These are phyloP conservation scores for Talaromyces piceae DNA, from an alignment of 2,329 filamentous ascomycete genomes.

Conservation along the genomic window DNA sequence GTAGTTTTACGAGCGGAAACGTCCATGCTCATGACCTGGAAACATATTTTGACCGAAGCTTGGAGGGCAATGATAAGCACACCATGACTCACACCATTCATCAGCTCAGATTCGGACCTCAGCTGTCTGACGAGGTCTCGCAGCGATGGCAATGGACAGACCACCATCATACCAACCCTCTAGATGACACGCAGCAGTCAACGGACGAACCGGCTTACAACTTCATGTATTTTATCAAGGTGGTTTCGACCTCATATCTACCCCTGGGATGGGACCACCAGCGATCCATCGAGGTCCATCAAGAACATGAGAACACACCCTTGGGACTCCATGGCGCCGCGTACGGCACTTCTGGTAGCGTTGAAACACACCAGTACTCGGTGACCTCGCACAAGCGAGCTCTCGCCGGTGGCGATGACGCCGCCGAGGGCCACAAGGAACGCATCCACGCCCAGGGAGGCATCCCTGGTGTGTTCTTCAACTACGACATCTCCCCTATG, in stretches of 20 bases:
- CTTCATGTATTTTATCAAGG: conserved; percentile 99
- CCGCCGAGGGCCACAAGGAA: conserved; percentile 84
- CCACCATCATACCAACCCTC: conserved; percentile 77
- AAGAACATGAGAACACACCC: conserved; percentile 46
- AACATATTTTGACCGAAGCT: conserved; percentile 71
- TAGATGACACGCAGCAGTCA: conserved; percentile 70
- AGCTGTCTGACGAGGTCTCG: conserved; percentile 66
- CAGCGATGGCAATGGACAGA: conserved; percentile 67
- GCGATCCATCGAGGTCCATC: conserved; percentile 31
- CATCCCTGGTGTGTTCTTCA: conserved; percentile 97
- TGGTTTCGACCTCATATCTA: conserved; percentile 90
- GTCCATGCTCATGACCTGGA: conserved; percentile 97
- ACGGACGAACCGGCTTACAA: conserved; percentile 82
- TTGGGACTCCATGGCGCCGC: conserved; percentile 64
- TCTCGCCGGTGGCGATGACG: conserved; percentile 72
- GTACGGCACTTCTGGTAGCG: conserved; percentile 61
- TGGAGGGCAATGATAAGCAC: conserved; percentile 59
- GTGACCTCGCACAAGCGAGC: conserved; percentile 95
- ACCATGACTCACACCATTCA: conserved; percentile 88
- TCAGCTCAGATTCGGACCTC: conserved; percentile 83
- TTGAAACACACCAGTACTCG: conserved; percentile 97
- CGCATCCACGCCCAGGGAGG: conserved; percentile 81
- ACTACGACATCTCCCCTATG: conserved; percentile 98
- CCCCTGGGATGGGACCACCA: conserved; percentile 79
- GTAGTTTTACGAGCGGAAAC: conserved; percentile 92